Evolutionary conservation across 345 rosid species (phyloP), one percentile per base, ranked within the genome.

Genomic region (Isatis tinctoria): DNA sequence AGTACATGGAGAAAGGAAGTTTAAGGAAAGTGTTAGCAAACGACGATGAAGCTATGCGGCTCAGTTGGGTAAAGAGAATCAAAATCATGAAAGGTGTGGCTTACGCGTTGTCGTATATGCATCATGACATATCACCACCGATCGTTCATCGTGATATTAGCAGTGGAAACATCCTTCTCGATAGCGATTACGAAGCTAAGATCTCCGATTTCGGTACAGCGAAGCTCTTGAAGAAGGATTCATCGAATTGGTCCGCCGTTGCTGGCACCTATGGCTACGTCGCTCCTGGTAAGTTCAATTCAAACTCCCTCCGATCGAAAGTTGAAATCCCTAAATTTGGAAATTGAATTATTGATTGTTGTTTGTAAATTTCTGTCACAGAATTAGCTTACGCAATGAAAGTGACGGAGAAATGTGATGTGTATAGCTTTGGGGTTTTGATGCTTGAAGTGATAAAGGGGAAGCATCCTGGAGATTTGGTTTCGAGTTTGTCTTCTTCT

Each of bases 101-200:
- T 22, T 60, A 83, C 33, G 82, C 80, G 7, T 48, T 78, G 5
- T 74, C 83, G 12, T 83, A 83, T 61, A 44, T 80, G 75, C 82
- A 83, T 59, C 86, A 83, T 28, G 74, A 83, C 33, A 74, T 68
- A 6, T 7, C 51, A 14, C 69, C 80, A 0, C 18, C 74, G 16
- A 52, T 79, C 52, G 72, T 79, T 11, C 83, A 74, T 58, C 78
- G 78, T 47, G 85, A 79, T 65, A 70, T 82, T 35, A 79, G 73
- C 62, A 43, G 73, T 16, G 79, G 70, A 8, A 77, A 82, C 40
- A 65, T 76, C 14, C 69, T 82, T 53, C 45, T 79, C 14, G 74
- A 73, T 30, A 27, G 33, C 3, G 81, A 69, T 17, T 79, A 59
- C 47, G 74, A 73, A 69, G 72, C 83, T 44, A 79, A 79, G 61